phyloP scores from a whole-genome alignment of 2,329 filamentous ascomycete genomes.

The Knufia petricola region DNA sequence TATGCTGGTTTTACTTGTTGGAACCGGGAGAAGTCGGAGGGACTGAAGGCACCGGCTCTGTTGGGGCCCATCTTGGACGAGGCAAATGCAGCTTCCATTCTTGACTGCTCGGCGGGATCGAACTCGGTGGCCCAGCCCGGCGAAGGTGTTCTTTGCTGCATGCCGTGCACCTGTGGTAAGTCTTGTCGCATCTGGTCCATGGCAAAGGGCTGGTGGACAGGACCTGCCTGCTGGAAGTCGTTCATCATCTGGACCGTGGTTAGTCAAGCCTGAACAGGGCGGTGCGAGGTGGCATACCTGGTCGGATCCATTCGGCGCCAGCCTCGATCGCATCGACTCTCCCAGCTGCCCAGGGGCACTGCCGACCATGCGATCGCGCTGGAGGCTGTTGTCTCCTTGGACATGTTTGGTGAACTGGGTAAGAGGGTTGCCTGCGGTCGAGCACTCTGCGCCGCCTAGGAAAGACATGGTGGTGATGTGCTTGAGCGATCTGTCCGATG shows the following conservation, averaged over 20 bases:
- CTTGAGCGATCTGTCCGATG: background rate
- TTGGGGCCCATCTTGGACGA: constrained; percentile 30
- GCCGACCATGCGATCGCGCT: constrained; percentile 78
- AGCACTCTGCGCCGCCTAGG: constrained; percentile 91
- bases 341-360: constrained; percentile 60
- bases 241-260: constrained; percentile 66
- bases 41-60: constrained; percentile 53
- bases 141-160: constrained; percentile 43
- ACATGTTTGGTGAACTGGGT: constrained; percentile 97
- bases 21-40: constrained; percentile 82
- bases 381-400: constrained; percentile 88
- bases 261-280: background rate
- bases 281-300: constrained; percentile 40
- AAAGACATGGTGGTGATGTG: constrained; percentile 63
- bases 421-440: constrained; percentile 87
- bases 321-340: constrained; percentile 67
- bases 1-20: constrained; percentile 41
- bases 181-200: constrained; percentile 59
- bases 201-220: constrained; percentile 47
- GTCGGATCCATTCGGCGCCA: constrained; percentile 61
- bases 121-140: constrained; percentile 57
- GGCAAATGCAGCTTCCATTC: constrained; percentile 61
- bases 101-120: constrained; percentile 51
- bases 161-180: constrained; percentile 44
- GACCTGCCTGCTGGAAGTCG: constrained; percentile 70